Evolutionary conservation across 2,329 filamentous ascomycete species (phyloP).

Genomic region (Thermomyces lanuginosus): DNA sequence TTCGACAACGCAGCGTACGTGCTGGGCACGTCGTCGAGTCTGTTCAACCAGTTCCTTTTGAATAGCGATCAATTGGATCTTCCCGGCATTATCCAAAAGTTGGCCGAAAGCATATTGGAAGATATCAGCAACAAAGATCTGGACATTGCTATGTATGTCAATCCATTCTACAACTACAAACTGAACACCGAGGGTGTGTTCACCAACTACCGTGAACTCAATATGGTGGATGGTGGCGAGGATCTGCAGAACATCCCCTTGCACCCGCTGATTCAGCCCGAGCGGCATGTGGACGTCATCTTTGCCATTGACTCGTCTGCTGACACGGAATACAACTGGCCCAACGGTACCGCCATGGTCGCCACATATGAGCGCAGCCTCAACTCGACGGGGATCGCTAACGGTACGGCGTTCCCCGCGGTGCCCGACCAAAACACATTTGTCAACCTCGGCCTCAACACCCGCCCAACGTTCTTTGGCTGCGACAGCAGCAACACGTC

Average conservation of each 20-base stretch:
- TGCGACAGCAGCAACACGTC: constrained; percentile 53
- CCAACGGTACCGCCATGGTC: constrained; percentile 59
- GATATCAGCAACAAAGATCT: constrained; percentile 42
- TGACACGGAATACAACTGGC: constrained; percentile 53
- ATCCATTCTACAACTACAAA: constrained; percentile 57
- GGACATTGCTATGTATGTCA: constrained; percentile 64
- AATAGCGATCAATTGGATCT: constrained; percentile 41
- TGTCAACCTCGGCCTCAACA: constrained; percentile 59
- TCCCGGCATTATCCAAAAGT: constrained; percentile 34
- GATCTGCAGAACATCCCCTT: constrained; percentile 67
- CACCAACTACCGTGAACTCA: constrained; percentile 39
- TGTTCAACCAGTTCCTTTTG: constrained; percentile 68
- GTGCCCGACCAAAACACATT: constrained; percentile 64
- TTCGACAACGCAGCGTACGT: constrained; percentile 72
- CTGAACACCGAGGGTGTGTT: constrained; percentile 43
- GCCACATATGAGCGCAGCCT: constrained; percentile 55
- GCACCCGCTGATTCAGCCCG: constrained; percentile 58
- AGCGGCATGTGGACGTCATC: constrained; percentile 59
- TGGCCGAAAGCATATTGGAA: constrained; percentile 37
- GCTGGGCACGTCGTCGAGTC: constrained; percentile 69
- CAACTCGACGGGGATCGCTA: constrained; percentile 38
- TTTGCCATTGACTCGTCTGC: constrained; percentile 67
- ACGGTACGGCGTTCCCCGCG: constrained; percentile 54
- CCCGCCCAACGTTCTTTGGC: constrained; percentile 62
- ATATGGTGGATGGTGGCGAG: constrained; percentile 62